phyloP scores from a whole-genome alignment of 768 basidiomycete species.

The Trametes elegans region DNA sequence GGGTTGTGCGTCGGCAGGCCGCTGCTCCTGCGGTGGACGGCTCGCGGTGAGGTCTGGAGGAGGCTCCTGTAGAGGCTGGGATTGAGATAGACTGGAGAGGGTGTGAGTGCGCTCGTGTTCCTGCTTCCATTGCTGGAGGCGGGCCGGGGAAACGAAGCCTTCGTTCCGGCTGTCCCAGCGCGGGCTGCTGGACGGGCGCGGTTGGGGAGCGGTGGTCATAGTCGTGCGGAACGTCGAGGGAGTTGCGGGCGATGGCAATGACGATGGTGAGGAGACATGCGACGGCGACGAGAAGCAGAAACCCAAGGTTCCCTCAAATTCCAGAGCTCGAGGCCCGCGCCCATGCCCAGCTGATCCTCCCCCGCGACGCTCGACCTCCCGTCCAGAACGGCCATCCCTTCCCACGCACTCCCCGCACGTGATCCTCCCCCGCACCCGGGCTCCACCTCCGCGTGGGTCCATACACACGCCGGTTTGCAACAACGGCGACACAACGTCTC shows the following conservation, averaged over 20 bases:
- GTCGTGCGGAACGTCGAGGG: conserved; percentile 3
- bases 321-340: not conserved
- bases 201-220: conserved; percentile 19
- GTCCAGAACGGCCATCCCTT: not conserved
- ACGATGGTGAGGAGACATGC: conserved; percentile 4
- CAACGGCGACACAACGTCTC: too few relatives aligned
- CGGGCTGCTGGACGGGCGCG: conserved; percentile 25
- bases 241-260: conserved; percentile 1
- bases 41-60: not conserved
- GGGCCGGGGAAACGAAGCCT: conserved; percentile 37
- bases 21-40: conserved; percentile 7
- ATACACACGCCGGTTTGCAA: not conserved
- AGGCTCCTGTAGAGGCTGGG: conserved; percentile 17
- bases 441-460: not conserved
- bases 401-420: not conserved
- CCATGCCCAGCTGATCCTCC: not conserved
- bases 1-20: not conserved
- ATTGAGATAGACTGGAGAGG: conserved; percentile 17
- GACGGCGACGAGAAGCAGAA: conserved; percentile 8
- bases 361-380: not conserved
- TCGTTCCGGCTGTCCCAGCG: conserved; percentile 38
- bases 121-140: conserved; percentile 33
- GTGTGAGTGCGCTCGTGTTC: conserved; percentile 28
- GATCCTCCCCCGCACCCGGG: not conserved
- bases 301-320: conserved; percentile 10